A percentile compares a stretch with the other conserved stretches of the same genome.
Conservation (phyloP, 2,329 filamentous ascomycete species). For the Byssothecium circinans region DNA sequence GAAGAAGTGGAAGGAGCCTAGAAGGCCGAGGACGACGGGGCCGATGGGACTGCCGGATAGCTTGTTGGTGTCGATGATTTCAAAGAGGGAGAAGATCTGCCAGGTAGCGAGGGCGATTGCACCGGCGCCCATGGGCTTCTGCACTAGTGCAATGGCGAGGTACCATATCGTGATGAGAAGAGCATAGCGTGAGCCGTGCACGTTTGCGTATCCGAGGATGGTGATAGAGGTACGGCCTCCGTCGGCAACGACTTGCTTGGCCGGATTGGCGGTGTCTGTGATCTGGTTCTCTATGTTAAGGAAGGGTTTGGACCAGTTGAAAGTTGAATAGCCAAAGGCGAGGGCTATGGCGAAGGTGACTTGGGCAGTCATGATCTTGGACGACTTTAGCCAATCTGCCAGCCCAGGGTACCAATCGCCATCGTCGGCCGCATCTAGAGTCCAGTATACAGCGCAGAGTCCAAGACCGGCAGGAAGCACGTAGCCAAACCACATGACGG, state of each 20-base stretch:
- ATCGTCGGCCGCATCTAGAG: conserved; percentile 85
- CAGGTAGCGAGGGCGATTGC: conserved; percentile 80
- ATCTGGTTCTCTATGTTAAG: conserved; percentile 65
- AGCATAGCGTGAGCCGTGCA: conserved; percentile 88
- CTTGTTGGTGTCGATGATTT: conserved; percentile 64
- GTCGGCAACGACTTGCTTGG: conserved; percentile 42
- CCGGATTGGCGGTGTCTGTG: conserved; percentile 19
- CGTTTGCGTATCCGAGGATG: conserved; percentile 88
- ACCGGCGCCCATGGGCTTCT: conserved; percentile 92
- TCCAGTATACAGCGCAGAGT: conserved; percentile 81
- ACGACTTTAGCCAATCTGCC: conserved; percentile 64
- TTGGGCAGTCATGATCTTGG: conserved; percentile 78
- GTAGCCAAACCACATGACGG: conserved; percentile 79
- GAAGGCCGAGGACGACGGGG: conserved; percentile 79
- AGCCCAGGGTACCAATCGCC: conserved; percentile 70
- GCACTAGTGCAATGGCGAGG: conserved; percentile 74
- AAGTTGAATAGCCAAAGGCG: conserved; percentile 81
- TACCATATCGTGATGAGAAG: conserved; percentile 79
- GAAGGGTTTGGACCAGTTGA: conserved; percentile 81
- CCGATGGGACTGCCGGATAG: conserved; percentile 73
- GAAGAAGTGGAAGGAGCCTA: conserved; percentile 95
- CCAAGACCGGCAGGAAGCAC: conserved; percentile 76
- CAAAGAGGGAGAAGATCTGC: conserved; percentile 79
- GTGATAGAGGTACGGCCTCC: conserved; percentile 57
- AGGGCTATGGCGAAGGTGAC: conserved; percentile 76